These are phyloP conservation scores for Curvularia spicifera DNA, from an alignment of 2,329 filamentous ascomycete genomes.

Conservation along the genomic window DNA sequence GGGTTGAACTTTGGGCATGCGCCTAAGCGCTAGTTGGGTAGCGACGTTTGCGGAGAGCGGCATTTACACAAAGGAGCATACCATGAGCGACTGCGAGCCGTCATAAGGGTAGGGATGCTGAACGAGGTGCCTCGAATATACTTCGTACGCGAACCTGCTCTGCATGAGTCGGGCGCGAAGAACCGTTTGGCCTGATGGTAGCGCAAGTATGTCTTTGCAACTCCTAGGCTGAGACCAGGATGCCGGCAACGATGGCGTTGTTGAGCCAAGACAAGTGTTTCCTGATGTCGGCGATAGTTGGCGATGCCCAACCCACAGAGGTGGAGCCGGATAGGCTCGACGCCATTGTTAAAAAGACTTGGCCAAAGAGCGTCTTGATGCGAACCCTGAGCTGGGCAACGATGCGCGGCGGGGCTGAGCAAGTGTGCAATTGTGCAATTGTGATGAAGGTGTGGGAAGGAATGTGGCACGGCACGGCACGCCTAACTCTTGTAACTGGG, in stretches of 20 bases:
- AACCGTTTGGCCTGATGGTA: too few relatives aligned
- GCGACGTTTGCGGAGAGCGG: neutral
- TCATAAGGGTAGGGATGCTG: neutral
- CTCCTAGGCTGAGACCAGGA: neutral
- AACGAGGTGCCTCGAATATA: neutral
- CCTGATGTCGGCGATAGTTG: neutral
- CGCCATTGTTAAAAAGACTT: neutral
- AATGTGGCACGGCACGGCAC: slow-evolving; percentile 13
- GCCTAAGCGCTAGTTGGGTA: slow-evolving; percentile 4
- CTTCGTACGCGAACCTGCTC: neutral
- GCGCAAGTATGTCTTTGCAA: neutral
- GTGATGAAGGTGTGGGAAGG: slow-evolving; percentile 1
- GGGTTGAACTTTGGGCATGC: neutral
- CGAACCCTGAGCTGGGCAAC: neutral
- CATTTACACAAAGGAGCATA: neutral
- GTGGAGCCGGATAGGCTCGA: neutral
- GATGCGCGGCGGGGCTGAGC: slow-evolving; percentile 8
- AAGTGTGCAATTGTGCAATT: neutral
- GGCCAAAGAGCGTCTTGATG: too few relatives aligned
- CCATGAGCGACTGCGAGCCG: neutral
- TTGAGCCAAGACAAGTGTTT: neutral
- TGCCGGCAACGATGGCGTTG: neutral
- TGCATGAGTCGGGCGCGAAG: neutral
- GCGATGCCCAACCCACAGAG: slow-evolving; percentile 1
- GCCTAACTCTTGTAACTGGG: slow-evolving; percentile 5